Evolutionary conservation across 352 stramenopile species (phyloP), one percentile per base, ranked within the genome.

Genomic region (Thalassiosira mediterranea): DNA sequence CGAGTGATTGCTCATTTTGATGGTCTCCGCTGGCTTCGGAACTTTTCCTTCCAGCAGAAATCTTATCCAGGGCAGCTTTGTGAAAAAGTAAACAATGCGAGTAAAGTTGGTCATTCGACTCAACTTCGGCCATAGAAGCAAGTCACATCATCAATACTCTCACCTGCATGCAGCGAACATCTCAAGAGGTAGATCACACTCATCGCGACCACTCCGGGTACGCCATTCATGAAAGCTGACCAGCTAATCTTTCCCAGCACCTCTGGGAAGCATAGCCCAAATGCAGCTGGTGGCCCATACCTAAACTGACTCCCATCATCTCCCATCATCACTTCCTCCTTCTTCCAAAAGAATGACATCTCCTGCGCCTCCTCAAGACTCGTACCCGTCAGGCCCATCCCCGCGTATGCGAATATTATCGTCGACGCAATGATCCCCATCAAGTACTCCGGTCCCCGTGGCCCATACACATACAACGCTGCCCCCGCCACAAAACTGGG

Each of bases 161-260:
- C n/a, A n/a, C 72, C 63, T 15, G 67, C 79, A 76, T 91, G 65
- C 19, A 91, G 51, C 1, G 79, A 88, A 65, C 73, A 88, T 4
- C 85, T 79, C 52, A 91, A 56, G 8, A 91, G 44, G 49, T 89
- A 89, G 5, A 91, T 77, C 46, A 89, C 74, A 23, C 57, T 72
- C 72, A 91, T 63, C 19, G 85, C 85, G 61, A 88, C 53, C 5
- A 73, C 64, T 29, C 71, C 77, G 21, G 59, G 42, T 10, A 89
- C 21, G 8, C 81, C 85, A 26, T 81, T 76, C 28, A 29, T n/a
- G 40, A 91, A 79, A 1, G 85, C 81, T 46, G 60, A 63, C 81
- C 77, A 88, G 76, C 79, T 75, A 28, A 91, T 79, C 23, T 67
- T 69, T 38, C 56, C 70, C 1, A 65, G 29, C 3, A 76, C 60